Conservation (phyloP, 164 flowering plant species). For the Piper longum region DNA sequence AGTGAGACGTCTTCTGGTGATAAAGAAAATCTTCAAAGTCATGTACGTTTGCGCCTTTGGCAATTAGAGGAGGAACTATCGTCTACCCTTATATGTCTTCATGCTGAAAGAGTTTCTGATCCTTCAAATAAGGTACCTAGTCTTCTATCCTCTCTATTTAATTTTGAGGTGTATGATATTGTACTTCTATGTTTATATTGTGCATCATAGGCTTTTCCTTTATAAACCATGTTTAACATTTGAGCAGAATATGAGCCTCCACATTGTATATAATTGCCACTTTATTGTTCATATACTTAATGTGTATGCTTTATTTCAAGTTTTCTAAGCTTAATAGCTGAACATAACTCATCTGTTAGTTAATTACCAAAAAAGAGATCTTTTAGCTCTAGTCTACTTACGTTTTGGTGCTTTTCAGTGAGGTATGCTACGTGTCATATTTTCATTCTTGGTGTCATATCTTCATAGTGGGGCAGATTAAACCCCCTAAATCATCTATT, state of each 20-base stretch:
- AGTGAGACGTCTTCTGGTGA: neutral
- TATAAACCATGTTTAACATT: neutral
- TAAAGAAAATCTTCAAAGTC: conserved; percentile 11
- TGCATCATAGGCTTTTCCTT: neutral
- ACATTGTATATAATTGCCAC: neutral
- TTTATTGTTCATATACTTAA: neutral
- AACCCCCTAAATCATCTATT: too few relatives aligned
- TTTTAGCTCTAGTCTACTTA: too few relatives aligned
- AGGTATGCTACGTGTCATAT: too few relatives aligned
- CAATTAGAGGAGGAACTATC: conserved; percentile 57
- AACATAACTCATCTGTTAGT: too few relatives aligned
- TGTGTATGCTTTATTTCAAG: neutral
- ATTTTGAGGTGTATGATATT: neutral
- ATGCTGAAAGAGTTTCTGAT: conserved; percentile 18
- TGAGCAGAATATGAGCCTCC: neutral
- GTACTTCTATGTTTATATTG: neutral
- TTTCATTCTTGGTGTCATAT: too few relatives aligned
- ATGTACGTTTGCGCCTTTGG: conserved; percentile 39
- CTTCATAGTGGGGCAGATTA: too few relatives aligned
- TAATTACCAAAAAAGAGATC: too few relatives aligned
- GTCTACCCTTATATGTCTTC: conserved; percentile 39
- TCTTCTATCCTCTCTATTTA: neutral
- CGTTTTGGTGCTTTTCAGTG: too few relatives aligned
- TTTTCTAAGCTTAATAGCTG: too few relatives aligned
- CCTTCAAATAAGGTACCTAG: conserved; percentile 17